Evolutionary conservation across 257 asterid species (phyloP).

Genomic region (Solanum pinnatisectum): DNA sequence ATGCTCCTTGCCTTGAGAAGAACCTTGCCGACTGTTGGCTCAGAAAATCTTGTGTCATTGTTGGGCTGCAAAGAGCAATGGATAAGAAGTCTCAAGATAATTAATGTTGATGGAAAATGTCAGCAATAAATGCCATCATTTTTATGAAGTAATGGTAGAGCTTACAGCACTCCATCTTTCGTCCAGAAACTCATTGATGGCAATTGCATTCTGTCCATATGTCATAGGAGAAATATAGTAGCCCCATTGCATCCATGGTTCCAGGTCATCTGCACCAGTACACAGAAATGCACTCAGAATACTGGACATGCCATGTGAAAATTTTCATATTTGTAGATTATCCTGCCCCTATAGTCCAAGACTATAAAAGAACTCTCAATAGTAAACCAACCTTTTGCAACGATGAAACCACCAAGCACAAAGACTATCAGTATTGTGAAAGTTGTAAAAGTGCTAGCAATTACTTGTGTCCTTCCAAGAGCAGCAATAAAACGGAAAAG

Average conservation of each 20-base stretch:
- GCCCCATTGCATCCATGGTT: slow-evolving; percentile 27
- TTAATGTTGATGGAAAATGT: background rate
- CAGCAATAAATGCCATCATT: background rate
- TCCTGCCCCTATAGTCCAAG: background rate
- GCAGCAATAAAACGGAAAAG: slow-evolving; percentile 76
- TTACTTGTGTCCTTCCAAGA: slow-evolving; percentile 79
- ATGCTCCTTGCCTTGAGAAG: slow-evolving; percentile 84
- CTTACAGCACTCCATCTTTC: slow-evolving; percentile 26
- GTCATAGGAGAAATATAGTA: slow-evolving; percentile 26
- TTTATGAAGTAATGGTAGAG: background rate
- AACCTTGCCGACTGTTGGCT: slow-evolving; percentile 81
- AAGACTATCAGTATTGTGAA: slow-evolving; percentile 69
- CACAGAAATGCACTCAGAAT: background rate
- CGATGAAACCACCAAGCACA: slow-evolving; percentile 87
- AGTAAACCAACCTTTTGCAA: slow-evolving; percentile 60
- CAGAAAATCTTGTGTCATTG: slow-evolving; percentile 35
- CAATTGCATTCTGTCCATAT: slow-evolving; percentile 29
- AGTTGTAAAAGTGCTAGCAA: slow-evolving; percentile 65
- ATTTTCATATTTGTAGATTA: background rate
- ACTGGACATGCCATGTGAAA: background rate
- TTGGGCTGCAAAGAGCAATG: slow-evolving; percentile 39
- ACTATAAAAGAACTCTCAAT: background rate
- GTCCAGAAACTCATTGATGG: slow-evolving; percentile 22
- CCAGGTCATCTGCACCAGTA: slow-evolving; percentile 10
- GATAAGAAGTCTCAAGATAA: background rate